These are phyloP conservation scores for Saccharomycopsis schoenii DNA, from an alignment of 805 yeast genomes.

Conservation along the genomic window DNA sequence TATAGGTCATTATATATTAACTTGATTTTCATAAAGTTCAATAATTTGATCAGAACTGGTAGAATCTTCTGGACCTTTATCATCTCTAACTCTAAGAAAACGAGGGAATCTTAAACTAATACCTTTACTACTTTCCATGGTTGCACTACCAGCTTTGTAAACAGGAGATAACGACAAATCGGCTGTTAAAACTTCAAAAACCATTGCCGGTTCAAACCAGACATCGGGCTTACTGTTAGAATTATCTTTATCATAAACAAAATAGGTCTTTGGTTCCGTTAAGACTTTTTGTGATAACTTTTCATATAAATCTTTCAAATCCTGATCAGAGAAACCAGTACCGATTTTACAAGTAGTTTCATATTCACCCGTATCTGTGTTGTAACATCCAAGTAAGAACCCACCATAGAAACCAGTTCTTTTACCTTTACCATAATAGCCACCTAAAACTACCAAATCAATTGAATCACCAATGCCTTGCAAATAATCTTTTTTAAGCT, in stretches of 20 bases:
- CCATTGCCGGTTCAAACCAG: slow-evolving; percentile 81
- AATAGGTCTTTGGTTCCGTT: slow-evolving; percentile 53
- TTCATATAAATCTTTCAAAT: slow-evolving; percentile 49
- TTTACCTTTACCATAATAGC: slow-evolving; percentile 87
- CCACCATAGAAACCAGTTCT: slow-evolving; percentile 96
- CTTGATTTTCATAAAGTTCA: slow-evolving; percentile 74
- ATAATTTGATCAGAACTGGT: slow-evolving; percentile 77
- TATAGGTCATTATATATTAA: slow-evolving; percentile 21
- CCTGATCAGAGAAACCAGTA: slow-evolving; percentile 90
- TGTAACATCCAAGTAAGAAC: slow-evolving; percentile 80
- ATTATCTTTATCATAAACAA: slow-evolving; percentile 49
- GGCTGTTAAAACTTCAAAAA: slow-evolving; percentile 87
- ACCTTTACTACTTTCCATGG: slow-evolving; percentile 56
- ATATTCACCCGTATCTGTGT: slow-evolving; percentile 82
- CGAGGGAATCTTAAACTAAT: slow-evolving; percentile 84
- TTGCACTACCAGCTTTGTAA: slow-evolving; percentile 72
- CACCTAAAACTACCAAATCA: slow-evolving; percentile 90
- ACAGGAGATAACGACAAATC: slow-evolving; percentile 83
- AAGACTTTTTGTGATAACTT: slow-evolving; percentile 60
- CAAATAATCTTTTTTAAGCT: slow-evolving; percentile 87
- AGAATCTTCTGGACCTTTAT: slow-evolving; percentile 77
- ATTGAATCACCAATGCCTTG: slow-evolving; percentile 94
- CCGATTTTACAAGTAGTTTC: slow-evolving; percentile 97
- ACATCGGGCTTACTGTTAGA: slow-evolving; percentile 76
- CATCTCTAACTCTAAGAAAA: slow-evolving; percentile 74